These are phyloP conservation scores for Populus alba DNA, from an alignment of 345 rosid genomes.

Conservation along the genomic window DNA sequence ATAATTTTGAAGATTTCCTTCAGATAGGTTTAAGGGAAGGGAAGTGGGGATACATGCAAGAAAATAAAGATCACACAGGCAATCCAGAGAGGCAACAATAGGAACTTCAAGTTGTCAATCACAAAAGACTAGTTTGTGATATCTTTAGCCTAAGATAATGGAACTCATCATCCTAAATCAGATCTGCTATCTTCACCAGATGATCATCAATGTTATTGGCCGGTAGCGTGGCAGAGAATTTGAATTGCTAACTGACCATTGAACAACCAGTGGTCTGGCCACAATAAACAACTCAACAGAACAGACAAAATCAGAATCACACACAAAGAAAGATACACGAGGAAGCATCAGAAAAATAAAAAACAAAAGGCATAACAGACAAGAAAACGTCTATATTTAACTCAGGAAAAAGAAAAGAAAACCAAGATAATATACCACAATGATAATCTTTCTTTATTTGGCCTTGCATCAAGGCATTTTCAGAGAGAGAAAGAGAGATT, in stretches of 20 bases:
- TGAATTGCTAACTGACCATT: background rate
- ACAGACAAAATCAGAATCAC: background rate
- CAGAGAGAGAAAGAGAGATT: slow-evolving; percentile 12
- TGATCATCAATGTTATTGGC: background rate
- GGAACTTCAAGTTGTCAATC: no score
- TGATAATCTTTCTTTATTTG: no score
- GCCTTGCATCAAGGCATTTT: background rate
- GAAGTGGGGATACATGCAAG: no score
- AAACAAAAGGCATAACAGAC: background rate
- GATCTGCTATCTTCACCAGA: background rate
- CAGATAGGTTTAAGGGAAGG: no score
- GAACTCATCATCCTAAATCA: background rate
- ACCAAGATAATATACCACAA: no score
- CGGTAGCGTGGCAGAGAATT: background rate
- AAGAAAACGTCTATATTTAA: background rate
- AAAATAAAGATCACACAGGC: no score
- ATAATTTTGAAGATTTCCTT: background rate
- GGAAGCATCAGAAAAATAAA: background rate
- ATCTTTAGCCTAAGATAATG: background rate
- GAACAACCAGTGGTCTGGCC: background rate
- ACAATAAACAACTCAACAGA: no score
- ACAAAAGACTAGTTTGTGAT: no score
- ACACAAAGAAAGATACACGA: background rate
- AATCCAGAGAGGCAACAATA: no score
- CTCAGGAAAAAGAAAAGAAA: background rate